These are phyloP conservation scores for Populus hybrid DNA, from an alignment of 441 rosid species.

Conservation along the genomic window DNA sequence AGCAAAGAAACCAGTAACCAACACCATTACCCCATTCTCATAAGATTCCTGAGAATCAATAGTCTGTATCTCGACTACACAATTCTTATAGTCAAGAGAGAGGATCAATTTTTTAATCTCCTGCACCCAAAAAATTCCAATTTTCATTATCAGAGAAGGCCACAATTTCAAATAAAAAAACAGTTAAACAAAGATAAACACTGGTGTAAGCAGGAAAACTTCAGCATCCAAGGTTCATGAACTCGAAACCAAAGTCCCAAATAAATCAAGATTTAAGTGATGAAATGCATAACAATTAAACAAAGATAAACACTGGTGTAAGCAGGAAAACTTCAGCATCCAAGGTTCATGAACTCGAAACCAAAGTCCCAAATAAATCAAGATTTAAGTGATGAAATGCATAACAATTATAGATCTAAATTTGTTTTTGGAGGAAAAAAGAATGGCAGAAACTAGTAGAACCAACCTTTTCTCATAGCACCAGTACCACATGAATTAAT, in stretches of 20 bases:
- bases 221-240: not conserved
- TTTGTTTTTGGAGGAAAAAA: not conserved
- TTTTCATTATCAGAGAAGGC: not conserved
- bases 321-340: not conserved
- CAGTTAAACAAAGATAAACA: not conserved
- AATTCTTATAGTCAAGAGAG: constrained; percentile 65
- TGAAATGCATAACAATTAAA: not conserved
- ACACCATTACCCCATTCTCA: constrained; percentile 74
- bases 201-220: not conserved
- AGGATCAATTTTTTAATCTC: constrained; percentile 73
- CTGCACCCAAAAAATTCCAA: constrained; percentile 32
- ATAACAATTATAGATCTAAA: not conserved
- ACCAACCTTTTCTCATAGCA: not conserved
- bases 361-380: not conserved
- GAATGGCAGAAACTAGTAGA: not conserved
- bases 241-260: not conserved
- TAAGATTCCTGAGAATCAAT: constrained; percentile 87
- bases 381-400: not conserved
- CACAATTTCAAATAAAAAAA: not conserved
- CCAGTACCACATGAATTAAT: not conserved
- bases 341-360: not conserved
- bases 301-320: not conserved
- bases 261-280: not conserved
- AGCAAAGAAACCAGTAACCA: constrained; percentile 82
- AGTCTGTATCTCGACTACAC: constrained; percentile 74